Conservation (phyloP, 2,329 filamentous ascomycete genomes). For the Fusarium buxicola region DNA sequence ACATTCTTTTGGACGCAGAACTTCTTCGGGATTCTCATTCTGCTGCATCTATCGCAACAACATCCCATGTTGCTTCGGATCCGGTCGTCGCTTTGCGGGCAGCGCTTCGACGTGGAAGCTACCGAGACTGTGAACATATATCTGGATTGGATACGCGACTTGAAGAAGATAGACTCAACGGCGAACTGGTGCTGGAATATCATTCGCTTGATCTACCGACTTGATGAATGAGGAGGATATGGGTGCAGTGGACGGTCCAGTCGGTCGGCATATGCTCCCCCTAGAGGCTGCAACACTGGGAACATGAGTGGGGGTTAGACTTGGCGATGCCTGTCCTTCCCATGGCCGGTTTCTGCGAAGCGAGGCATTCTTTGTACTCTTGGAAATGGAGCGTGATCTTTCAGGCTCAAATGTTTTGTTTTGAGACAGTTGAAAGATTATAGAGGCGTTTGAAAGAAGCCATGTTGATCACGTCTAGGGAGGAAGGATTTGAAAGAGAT, state of each 20-base stretch:
- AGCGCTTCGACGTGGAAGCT: slow-evolving; percentile 63
- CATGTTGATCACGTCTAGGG: slow-evolving; percentile 30
- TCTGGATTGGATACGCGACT: slow-evolving; percentile 69
- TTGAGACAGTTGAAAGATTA: slow-evolving; percentile 17
- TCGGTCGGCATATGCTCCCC: neutral
- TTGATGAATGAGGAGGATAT: slow-evolving; percentile 44
- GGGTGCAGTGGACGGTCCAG: neutral
- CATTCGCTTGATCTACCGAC: slow-evolving; percentile 58
- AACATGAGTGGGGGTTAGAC: slow-evolving; percentile 8
- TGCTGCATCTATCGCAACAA: slow-evolving; percentile 65
- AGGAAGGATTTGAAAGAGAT: slow-evolving; percentile 14
- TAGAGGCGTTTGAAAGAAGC: slow-evolving; percentile 34
- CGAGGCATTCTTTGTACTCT: slow-evolving; percentile 23
- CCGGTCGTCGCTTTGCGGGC: slow-evolving; percentile 59
- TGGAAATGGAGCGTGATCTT: slow-evolving; percentile 7
- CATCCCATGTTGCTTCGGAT: slow-evolving; percentile 63
- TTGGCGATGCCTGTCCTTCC: slow-evolving; percentile 2
- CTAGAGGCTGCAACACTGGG: neutral
- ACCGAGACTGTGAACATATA: slow-evolving; percentile 62
- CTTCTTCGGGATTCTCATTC: slow-evolving; percentile 67
- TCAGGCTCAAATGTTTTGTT: slow-evolving; percentile 3
- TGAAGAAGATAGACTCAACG: slow-evolving; percentile 65
- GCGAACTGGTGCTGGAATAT: slow-evolving; percentile 68
- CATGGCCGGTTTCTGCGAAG: slow-evolving; percentile 1
- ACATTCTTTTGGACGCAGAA: slow-evolving; percentile 73